Evolutionary conservation across 1,284 basidiomycete species (phyloP), one percentile per base, ranked within the genome.

Genomic region (Irpex rosettiformis): DNA sequence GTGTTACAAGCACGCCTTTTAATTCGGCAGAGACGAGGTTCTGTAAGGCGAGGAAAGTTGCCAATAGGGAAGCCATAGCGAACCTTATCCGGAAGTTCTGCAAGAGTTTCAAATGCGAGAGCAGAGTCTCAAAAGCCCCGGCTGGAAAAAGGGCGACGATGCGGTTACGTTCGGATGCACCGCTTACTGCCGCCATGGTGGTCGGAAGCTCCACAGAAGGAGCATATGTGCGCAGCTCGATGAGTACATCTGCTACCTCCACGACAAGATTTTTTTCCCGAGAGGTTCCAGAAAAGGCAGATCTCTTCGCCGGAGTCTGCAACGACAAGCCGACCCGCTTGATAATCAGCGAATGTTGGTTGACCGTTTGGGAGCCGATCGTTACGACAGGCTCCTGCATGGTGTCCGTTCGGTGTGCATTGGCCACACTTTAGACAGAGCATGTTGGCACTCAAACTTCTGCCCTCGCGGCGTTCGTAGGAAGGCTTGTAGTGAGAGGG

Each of bases 31-130:
- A n/a, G 72, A 28, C 66, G 54, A 3, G 68, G 64, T 0, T 61
- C 1, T 0, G 30, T 3, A 3, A 76, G 62, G 1, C 71, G 71
- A 4, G 21, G 18, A 56, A 73, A 64, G 6, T 65, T 25, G 0
- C 74, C 74, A 4, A 77, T 62, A 1, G 71, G 72, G 55, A 77
- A 78, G 16, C 75, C 72, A 18, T 62, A 13, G 0, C 49, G 42
- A 0, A 76, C 58, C 30, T 71, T 71, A 0, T 52, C 1, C 2
- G 67, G 55, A 3, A 79, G 70, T 56, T 13, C 4, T 56, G 10
- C 2, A 54, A 30, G 13, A 73, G 61, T 7, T 57, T 43, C 48
- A 60, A 57, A 3, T 56, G 40, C 0, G 8, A 16, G 3, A 70
- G 60, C 2, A 54, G 27, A 11, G 3, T 2, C 18, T 65, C 56